Percentiles rank a stretch among this genome's conserved stretches.
Conservation (phyloP, 768 basidiomycete species). For the Agrocybe praecox region DNA sequence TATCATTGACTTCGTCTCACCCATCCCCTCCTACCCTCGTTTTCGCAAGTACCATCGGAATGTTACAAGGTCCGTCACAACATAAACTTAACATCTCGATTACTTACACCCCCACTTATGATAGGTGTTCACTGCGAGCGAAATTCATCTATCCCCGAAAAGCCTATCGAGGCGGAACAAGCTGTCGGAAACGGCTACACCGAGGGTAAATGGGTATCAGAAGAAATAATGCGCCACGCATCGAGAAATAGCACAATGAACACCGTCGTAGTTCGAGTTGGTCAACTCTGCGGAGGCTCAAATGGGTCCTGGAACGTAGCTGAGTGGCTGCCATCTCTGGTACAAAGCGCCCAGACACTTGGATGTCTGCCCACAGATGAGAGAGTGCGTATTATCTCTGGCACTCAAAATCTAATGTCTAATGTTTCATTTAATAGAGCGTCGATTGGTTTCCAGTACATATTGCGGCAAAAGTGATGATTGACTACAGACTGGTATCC, state of each 20-base stretch:
- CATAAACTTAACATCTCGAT: conserved; percentile 24
- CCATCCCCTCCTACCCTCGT: conserved; percentile 29
- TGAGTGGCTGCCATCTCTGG: conserved; percentile 43
- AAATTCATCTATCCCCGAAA: not conserved
- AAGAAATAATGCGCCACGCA: conserved; percentile 23
- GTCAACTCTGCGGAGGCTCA: conserved; percentile 36
- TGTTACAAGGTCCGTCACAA: conserved; percentile 26
- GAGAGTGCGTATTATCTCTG: too few species aligned
- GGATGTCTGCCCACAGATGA: conserved; percentile 30
- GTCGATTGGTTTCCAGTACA: conserved; percentile 2
- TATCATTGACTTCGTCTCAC: conserved; percentile 29
- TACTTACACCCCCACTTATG: conserved; percentile 4
- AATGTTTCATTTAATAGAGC: not conserved
- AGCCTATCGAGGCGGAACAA: conserved; percentile 15
- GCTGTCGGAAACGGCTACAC: conserved; percentile 35
- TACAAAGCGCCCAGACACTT: conserved; percentile 26
- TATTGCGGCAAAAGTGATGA: not conserved
- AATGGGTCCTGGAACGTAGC: conserved; percentile 39
- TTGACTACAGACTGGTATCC: not conserved
- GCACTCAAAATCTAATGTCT: not conserved
- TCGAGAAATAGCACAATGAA: conserved; percentile 31
- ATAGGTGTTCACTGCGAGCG: too few species aligned
- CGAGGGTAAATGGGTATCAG: conserved; percentile 40
- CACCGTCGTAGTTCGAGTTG: conserved; percentile 36
- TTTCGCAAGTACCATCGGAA: conserved; percentile 43